Evolutionary conservation across 2,329 filamentous ascomycete genomes (phyloP), one percentile per base, ranked within the genome.

Genomic region (Aspergillus sp.): DNA sequence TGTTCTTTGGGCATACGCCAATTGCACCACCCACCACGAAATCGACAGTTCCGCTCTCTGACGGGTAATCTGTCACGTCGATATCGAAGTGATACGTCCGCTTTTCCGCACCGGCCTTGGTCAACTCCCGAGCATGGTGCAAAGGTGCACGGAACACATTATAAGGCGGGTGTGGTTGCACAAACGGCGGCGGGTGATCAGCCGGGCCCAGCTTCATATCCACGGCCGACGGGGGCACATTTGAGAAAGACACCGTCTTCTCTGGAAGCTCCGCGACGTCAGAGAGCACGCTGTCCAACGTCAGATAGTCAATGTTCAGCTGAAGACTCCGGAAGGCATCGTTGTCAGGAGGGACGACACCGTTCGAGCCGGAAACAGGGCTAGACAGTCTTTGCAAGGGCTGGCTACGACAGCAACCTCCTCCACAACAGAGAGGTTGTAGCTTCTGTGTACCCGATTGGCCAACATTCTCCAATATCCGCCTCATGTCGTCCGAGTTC

Each of bases 21-120:
- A 98, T 91, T 45, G 93, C 93, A 46, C 93, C 93, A 48, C 93
- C 93, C 12, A 98, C 93, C 63, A 91, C 90, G 76, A 97, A 98
- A 63, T 97, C 93, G 4, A 90, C 82, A 43, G 79, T 77, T 45
- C 86, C 85, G 47, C 78, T 77, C 70, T 94, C 88, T 19, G 81
- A 79, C 0, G 93, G 89, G 59, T 98, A 98, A 64, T 95, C 85
- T 42, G 91, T 96, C 43, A 98, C 85, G 60, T 98, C 93, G 40
- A 98, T 81, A 60, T 97, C 93, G 60, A 97, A 97, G 69, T 98
- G 93, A 66, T 91, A 95, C 0, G 93, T 98, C 50, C 91, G 80
- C 79, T 98, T 98, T 74, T 95, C 88, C 4, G 93, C 93, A 26
- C 91, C 91, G 27, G 80, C 75, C 63, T 81, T 85, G 8, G 93